These are phyloP conservation scores for Cotoneaster glaucophyllus DNA, from an alignment of 306 rosid species.

Conservation along the genomic window DNA sequence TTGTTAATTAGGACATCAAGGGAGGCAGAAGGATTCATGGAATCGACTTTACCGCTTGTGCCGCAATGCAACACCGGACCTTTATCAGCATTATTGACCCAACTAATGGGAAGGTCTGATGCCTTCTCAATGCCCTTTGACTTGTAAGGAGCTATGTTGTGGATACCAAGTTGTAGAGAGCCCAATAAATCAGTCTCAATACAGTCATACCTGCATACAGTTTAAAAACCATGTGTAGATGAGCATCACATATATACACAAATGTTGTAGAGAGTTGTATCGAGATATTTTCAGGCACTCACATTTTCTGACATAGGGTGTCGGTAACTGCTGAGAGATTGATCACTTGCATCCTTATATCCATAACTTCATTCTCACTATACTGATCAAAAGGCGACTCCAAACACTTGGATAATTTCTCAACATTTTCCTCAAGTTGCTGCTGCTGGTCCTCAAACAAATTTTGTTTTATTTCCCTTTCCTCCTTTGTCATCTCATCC, in stretches of 20 bases:
- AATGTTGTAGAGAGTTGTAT: background rate
- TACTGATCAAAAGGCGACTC: slow-evolving; percentile 76
- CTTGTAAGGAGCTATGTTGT: slow-evolving; percentile 82
- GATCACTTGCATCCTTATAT: slow-evolving; percentile 71
- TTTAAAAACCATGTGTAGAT: background rate
- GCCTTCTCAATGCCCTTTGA: slow-evolving; percentile 95
- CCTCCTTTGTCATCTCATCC: slow-evolving; percentile 62
- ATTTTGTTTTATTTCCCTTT: slow-evolving; percentile 72
- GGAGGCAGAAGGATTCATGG: background rate
- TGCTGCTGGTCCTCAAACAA: slow-evolving; percentile 99
- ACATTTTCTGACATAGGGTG: slow-evolving; percentile 72
- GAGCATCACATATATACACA: background rate
- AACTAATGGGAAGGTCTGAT: slow-evolving; percentile 54
- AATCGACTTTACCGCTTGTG: slow-evolving; percentile 36
- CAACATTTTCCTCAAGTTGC: slow-evolving; percentile 89
- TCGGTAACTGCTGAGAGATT: slow-evolving; percentile 57
- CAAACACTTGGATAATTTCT: slow-evolving; percentile 70
- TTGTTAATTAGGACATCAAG: background rate
- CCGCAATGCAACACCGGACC: slow-evolving; percentile 27
- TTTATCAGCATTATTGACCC: slow-evolving; percentile 50
- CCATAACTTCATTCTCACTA: slow-evolving; percentile 49
- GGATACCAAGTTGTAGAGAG: slow-evolving; percentile 53
- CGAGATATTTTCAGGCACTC: slow-evolving; percentile 19
- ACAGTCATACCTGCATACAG: slow-evolving; percentile 76
- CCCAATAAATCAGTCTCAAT: slow-evolving; percentile 87